These are phyloP conservation scores for Chamaenerion angustifolium DNA, from an alignment of 345 rosid genomes.

Conservation along the genomic window DNA sequence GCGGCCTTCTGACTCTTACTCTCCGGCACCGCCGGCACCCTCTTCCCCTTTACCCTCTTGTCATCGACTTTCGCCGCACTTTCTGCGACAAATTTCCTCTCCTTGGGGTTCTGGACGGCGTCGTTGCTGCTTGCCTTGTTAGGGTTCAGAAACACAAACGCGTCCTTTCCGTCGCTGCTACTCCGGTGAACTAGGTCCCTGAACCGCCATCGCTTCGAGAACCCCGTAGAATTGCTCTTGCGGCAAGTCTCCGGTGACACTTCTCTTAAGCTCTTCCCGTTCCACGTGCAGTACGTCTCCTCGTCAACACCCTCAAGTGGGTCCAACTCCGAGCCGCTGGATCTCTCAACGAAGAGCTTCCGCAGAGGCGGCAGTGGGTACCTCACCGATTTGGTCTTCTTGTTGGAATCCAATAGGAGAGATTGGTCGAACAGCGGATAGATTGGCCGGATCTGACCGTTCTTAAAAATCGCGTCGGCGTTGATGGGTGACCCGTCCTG, in stretches of 20 bases:
- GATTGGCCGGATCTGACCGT: constrained; percentile 36
- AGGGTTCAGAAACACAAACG: constrained; percentile 27
- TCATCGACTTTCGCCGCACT: not conserved
- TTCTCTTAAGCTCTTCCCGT: constrained; percentile 12
- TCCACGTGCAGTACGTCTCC: constrained; percentile 34
- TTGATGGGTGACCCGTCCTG: constrained; percentile 21
- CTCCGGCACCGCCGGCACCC: not conserved
- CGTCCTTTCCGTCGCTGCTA: constrained; percentile 40
- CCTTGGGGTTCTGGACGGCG: not conserved
- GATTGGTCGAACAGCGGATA: constrained; percentile 30
- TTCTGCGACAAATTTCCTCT: not conserved
- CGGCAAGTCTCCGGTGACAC: constrained; percentile 18
- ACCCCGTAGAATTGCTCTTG: constrained; percentile 51
- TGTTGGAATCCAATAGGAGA: constrained; percentile 10
- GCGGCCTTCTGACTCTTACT: constrained; percentile 1
- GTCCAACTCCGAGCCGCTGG: constrained; percentile 6
- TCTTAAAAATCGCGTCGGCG: constrained; percentile 26
- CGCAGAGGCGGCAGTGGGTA: constrained; percentile 9
- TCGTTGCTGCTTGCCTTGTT: not conserved
- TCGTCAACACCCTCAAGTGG: constrained; percentile 9
- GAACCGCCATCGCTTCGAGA: constrained; percentile 38
- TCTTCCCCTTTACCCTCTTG: constrained; percentile 2
- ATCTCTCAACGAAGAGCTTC: constrained; percentile 19
- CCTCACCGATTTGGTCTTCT: constrained; percentile 4
- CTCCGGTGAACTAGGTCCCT: constrained; percentile 25